Base-by-base conservation (phyloP, 2,329 filamentous ascomycete genomes). In the Sclerotiophoma versabilis region DNA sequence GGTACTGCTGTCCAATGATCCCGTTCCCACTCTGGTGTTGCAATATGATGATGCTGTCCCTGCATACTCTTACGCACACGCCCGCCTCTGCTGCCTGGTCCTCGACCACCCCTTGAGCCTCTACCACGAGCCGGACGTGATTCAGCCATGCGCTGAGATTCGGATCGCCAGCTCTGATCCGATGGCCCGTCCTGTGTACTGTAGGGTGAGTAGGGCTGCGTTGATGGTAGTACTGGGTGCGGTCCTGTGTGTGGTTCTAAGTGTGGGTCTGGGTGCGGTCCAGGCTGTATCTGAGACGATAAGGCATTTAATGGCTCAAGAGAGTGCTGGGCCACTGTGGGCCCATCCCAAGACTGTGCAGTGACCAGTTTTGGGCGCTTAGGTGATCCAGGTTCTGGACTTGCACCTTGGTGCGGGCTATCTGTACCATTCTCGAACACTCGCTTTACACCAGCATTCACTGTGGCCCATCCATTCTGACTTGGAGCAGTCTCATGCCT, bases 351-450 rank as follows among this genome's bases (percentile, higher is more conserved):
- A 20, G 42, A 38, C 2, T 30, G 47, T 17, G 27, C 52, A 15
- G 74, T 74, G 12, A 71, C 76, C 14, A 80, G 66, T 57, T 74
- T 78, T n/a, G 74, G 77, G 20, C 79, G 71, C 55, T 81, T 81
- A 1, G 78, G 75, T 9, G 77, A 79, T 42, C 70, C 76, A 60
- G 60, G 69, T 52, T 38, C 68, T 29, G 49, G 41, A 41, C 51
- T 38, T 36, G 69, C 66, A 32, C 63, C 23, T 12, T 44, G 20
- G 5, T n/a, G 65, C 8, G 67, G 62, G 29, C 63, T 71, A 12
- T 76, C 71, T 19, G 74, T 66, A n/a, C 73, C 73, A 27, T 72
- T 69, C 5, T 75, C 57, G 26, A 66, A 66, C 20, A 58, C 63
- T 3, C 79, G 75, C 57, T 81, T 81, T 2, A 66, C 60, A 6